Conservation (phyloP, 2,329 filamentous ascomycete species). For the Pleomassaria siparia region DNA sequence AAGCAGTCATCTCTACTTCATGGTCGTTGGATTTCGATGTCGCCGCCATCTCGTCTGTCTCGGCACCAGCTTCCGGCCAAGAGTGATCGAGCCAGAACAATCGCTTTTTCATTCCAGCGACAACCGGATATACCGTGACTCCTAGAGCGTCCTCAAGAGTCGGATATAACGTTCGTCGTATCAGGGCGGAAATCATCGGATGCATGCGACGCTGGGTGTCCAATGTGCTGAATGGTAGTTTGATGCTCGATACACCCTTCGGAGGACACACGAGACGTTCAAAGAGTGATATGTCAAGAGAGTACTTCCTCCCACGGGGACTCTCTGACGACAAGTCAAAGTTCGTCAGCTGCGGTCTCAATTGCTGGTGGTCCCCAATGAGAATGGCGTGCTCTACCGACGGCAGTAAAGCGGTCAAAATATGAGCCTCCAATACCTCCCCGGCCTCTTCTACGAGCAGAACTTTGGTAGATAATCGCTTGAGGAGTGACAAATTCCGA, state of each 20-base stretch:
- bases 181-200: constrained; percentile 59
- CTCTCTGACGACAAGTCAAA: constrained; percentile 55
- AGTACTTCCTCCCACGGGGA: constrained; percentile 50
- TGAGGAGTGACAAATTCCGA: constrained; percentile 51
- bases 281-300: constrained; percentile 61
- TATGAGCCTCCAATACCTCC: constrained; percentile 65
- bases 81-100: constrained; percentile 64
- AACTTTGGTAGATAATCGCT: constrained; percentile 54
- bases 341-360: constrained; percentile 58
- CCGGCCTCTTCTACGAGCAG: constrained; percentile 67
- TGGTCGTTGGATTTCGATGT: constrained; percentile 57
- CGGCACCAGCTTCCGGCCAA: constrained; percentile 45
- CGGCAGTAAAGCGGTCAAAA: constrained; percentile 59
- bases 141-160: constrained; percentile 52
- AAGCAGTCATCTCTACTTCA: constrained; percentile 63
- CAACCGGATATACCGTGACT: constrained; percentile 45
- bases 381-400: constrained; percentile 61
- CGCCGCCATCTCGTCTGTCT: constrained; percentile 20
- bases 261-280: constrained; percentile 53
- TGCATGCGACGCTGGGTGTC: constrained; percentile 65
- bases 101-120: constrained; percentile 53
- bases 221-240: constrained; percentile 47
- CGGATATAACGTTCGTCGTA: constrained; percentile 60
- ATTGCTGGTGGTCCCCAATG: constrained; percentile 63
- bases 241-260: constrained; percentile 5